These are phyloP conservation scores for Antarctomyces pellizariae DNA, from an alignment of 495 filamentous ascomycete genomes.

Conservation along the genomic window DNA sequence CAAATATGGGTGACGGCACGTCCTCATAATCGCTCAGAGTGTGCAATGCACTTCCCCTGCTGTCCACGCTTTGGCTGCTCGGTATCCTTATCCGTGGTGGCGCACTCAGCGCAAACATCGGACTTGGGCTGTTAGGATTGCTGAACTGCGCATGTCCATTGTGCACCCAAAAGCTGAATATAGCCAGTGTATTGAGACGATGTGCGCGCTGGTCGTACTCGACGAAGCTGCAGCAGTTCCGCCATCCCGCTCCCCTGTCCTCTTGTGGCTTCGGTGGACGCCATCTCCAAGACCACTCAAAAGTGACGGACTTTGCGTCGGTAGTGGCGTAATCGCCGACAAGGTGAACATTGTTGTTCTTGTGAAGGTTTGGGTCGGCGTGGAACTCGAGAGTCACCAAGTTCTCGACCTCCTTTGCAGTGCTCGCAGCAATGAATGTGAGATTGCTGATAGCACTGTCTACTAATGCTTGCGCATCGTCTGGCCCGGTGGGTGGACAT, in stretches of 20 bases:
- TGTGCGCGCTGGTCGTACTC: conserved; percentile 92
- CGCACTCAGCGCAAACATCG: conserved; percentile 42
- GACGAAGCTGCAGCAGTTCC: conserved; percentile 84
- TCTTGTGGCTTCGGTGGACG: conserved; percentile 64
- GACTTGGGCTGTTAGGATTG: conserved; percentile 30
- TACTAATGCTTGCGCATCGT: conserved; percentile 22
- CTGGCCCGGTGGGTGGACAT: conserved; percentile 21
- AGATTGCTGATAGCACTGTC: conserved; percentile 74
- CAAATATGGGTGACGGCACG: too few species aligned
- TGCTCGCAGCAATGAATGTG: conserved; percentile 79
- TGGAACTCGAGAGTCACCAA: conserved; percentile 88
- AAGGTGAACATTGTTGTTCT: conserved; percentile 84
- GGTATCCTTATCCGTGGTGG: conserved; percentile 59
- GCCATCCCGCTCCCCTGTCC: conserved; percentile 81
- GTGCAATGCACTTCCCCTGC: conserved; percentile 55
- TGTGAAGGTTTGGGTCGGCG: conserved; percentile 90
- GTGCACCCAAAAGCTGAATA: conserved; percentile 95
- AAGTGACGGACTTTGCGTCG: conserved; percentile 60
- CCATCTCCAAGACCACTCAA: conserved; percentile 95
- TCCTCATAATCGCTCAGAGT: too few species aligned
- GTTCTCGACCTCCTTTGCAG: conserved; percentile 68
- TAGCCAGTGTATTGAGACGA: conserved; percentile 63
- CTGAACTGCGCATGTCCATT: too few species aligned
- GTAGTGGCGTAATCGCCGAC: conserved; percentile 72
- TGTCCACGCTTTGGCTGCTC: conserved; percentile 61